These are phyloP conservation scores for Cynara cardunculus DNA, from an alignment of 129 eudicot species.

Conservation along the genomic window DNA sequence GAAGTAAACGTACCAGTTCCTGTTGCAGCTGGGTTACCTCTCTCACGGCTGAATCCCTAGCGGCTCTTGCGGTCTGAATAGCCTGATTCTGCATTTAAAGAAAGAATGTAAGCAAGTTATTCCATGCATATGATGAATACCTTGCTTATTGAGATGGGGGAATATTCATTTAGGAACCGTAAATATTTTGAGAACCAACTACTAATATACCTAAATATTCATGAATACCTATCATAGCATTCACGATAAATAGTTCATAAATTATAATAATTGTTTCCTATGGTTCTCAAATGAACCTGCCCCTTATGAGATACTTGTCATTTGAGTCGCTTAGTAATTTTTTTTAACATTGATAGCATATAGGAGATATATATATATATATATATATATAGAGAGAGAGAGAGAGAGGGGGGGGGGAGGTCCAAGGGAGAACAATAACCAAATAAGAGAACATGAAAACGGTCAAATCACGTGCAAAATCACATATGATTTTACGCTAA, in stretches of 20 bases:
- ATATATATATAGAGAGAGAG: too few relatives aligned
- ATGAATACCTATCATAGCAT: not conserved
- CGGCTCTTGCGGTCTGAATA: slow-evolving; percentile 53
- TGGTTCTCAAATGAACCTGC: too few relatives aligned
- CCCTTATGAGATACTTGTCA: not conserved
- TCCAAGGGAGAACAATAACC: too few relatives aligned
- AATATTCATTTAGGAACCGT: not conserved
- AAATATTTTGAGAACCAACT: not conserved
- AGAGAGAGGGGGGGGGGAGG: too few relatives aligned
- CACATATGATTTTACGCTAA: too few relatives aligned
- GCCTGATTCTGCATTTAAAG: slow-evolving; percentile 35
- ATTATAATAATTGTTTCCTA: too few relatives aligned
- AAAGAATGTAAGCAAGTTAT: not conserved
- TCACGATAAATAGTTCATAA: not conserved
- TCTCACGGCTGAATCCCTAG: slow-evolving; percentile 73
- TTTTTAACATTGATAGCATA: not conserved
- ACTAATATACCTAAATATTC: not conserved
- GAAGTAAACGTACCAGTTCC: slow-evolving; percentile 51
- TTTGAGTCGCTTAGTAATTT: not conserved
- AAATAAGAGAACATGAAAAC: too few relatives aligned
- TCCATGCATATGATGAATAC: not conserved
- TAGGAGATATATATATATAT: not conserved
- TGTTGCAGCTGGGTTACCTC: slow-evolving; percentile 65
- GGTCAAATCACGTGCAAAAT: too few relatives aligned
- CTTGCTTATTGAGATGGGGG: not conserved